These are phyloP conservation scores for Candida insectorum DNA, from an alignment of 805 yeast genomes.

Conservation along the genomic window DNA sequence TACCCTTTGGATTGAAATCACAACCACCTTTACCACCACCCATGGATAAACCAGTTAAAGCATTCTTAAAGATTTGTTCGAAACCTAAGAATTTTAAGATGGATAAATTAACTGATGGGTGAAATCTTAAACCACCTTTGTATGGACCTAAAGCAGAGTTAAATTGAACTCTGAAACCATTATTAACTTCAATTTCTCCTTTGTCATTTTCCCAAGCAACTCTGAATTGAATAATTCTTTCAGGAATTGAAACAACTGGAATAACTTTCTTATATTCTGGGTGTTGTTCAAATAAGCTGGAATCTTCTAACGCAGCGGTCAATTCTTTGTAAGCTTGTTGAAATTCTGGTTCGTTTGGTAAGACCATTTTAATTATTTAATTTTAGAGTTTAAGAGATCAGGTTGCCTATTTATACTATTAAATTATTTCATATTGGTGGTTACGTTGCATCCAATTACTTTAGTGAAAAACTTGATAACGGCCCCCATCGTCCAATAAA, in stretches of 20 bases:
- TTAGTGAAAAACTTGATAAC: too few relatives aligned
- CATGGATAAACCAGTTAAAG: conserved; percentile 93
- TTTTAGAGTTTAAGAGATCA: too few relatives aligned
- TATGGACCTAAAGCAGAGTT: conserved; percentile 98
- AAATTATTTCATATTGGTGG: too few relatives aligned
- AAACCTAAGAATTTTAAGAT: conserved; percentile 95
- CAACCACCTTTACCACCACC: conserved; percentile 99
- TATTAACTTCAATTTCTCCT: conserved; percentile 88
- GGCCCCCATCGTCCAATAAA: conserved; percentile 8
- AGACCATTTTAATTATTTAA: conserved; percentile 51
- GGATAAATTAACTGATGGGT: conserved; percentile 93
- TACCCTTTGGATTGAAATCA: conserved; percentile 96
- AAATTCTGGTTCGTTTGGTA: conserved; percentile 95
- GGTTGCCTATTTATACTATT: too few relatives aligned
- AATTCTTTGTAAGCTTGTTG: conserved; percentile 98
- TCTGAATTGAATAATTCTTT: conserved; percentile 94
- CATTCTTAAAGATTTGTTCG: conserved; percentile 98
- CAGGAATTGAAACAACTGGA: conserved; percentile 91
- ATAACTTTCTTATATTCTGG: conserved; percentile 89
- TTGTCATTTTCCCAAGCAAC: conserved; percentile 97
- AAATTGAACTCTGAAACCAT: conserved; percentile 98
- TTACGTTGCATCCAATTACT: too few relatives aligned
- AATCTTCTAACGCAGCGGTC: conserved; percentile 81
- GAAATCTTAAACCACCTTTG: conserved; percentile 98
- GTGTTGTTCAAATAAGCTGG: conserved; percentile 81